Conservation (phyloP, 257 asterid genomes). For the Scutellaria minor region DNA sequence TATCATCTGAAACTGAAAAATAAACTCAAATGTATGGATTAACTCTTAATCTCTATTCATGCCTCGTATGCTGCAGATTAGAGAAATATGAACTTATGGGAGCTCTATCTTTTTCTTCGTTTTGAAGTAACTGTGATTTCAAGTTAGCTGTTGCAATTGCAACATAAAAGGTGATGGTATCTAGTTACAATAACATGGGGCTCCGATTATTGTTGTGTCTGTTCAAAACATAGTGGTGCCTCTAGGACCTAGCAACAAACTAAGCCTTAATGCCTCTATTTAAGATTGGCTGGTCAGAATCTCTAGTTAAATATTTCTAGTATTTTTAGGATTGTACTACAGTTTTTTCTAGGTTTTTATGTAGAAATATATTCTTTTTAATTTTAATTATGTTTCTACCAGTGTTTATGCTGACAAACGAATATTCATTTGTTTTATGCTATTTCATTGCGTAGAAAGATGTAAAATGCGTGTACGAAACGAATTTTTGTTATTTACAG, state of each 20-base stretch:
- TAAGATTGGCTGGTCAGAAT: too few relatives aligned
- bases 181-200: constrained; percentile 4
- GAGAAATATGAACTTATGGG: background rate
- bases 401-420: background rate
- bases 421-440: background rate
- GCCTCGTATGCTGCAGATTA: background rate
- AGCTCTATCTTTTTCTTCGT: background rate
- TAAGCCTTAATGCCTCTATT: too few relatives aligned
- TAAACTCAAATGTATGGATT: constrained; percentile 23
- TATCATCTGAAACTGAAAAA: background rate
- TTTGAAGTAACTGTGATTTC: background rate
- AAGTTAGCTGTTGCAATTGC: constrained; percentile 14
- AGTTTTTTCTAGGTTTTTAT: background rate
- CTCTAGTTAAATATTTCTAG: background rate
- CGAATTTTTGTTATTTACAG: background rate
- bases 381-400: background rate
- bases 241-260: constrained; percentile 14
- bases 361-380: background rate
- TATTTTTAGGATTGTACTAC: background rate
- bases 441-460: constrained; percentile 1
- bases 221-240: background rate
- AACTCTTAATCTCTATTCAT: constrained; percentile 8
- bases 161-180: background rate
- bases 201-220: background rate
- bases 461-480: background rate